A percentile compares a stretch with the other conserved stretches of the same genome.
These are phyloP conservation scores for Suhomyces sp. DNA, from an alignment of 805 yeast genomes.

Conservation along the genomic window DNA sequence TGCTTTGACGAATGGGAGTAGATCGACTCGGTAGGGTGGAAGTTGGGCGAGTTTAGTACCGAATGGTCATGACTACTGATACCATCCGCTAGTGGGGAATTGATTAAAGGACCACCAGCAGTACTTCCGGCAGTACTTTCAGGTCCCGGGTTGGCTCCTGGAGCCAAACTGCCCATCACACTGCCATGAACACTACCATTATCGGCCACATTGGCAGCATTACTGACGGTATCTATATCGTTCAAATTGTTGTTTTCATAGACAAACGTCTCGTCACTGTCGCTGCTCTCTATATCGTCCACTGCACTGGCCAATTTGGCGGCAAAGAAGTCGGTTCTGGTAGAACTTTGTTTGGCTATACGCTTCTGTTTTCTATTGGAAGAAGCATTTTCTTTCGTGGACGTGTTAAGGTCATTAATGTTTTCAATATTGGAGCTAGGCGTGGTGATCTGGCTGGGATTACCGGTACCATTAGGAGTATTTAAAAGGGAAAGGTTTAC, in stretches of 20 bases:
- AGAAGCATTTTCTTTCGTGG: not conserved
- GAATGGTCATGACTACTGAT: not conserved
- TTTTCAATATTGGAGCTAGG: not conserved
- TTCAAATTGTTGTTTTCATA: conserved; percentile 56
- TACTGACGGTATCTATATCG: conserved; percentile 18
- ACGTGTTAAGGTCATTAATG: not conserved
- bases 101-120: not conserved
- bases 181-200: conserved; percentile 12
- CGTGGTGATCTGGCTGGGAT: not conserved
- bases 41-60: not conserved
- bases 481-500: conserved; percentile 1
- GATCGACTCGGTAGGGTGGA: conserved; percentile 18
- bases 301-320: conserved; percentile 94
- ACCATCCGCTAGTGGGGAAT: not conserved
- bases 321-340: conserved; percentile 91
- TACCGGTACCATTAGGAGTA: not conserved
- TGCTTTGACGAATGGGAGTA: conserved; percentile 21
- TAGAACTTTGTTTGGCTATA: conserved; percentile 49
- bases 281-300: conserved; percentile 82
- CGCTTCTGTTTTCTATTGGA: conserved; percentile 22
- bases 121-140: not conserved
- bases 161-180: conserved; percentile 1
- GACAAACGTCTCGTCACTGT: conserved; percentile 94
- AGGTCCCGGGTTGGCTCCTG: not conserved
- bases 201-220: conserved; percentile 7